Evolutionary conservation across 1,284 basidiomycete species (phyloP).

Genomic region (Volvariella surrecta): DNA sequence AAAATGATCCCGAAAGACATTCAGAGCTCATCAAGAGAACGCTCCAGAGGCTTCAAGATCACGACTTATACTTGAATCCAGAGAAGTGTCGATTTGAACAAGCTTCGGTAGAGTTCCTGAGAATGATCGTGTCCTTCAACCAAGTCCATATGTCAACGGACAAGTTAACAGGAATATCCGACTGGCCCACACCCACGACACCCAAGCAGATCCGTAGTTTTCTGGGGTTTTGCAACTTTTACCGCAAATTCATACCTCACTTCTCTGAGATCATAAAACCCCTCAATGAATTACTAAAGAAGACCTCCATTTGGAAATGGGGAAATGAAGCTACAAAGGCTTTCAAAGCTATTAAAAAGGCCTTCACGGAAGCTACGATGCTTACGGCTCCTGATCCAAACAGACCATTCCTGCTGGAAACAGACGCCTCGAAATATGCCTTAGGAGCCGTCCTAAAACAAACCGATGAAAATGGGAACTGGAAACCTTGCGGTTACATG

Average conservation of each 20-base stretch:
- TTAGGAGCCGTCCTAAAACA: conserved; percentile 21
- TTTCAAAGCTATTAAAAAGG: conserved; percentile 16
- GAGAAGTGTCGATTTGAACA: conserved; percentile 31
- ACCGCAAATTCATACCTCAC: conserved; percentile 29
- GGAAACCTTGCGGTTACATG: conserved; percentile 21
- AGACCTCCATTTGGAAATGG: conserved; percentile 13
- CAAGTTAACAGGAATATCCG: conserved; percentile 25
- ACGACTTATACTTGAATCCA: conserved; percentile 24
- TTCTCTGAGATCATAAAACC: conserved; percentile 21
- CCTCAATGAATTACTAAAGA: conserved; percentile 13
- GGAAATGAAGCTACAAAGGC: conserved; percentile 9
- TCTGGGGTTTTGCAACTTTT: conserved; percentile 25
- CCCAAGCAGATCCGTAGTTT: conserved; percentile 18
- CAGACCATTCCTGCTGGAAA: conserved; percentile 18
- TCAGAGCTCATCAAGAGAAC: conserved; percentile 17
- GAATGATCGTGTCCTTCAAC: conserved; percentile 23
- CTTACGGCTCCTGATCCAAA: conserved; percentile 12
- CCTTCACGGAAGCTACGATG: conserved; percentile 13
- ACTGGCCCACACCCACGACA: conserved; percentile 14
- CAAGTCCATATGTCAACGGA: conserved; percentile 28
- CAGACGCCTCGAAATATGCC: conserved; percentile 20
- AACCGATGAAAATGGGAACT: conserved; percentile 15
- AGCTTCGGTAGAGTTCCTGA: conserved; percentile 28
- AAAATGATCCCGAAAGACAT: conserved; percentile 10
- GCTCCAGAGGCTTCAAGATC: conserved; percentile 19